Conservation (phyloP, 2,329 filamentous ascomycete species). For the Amphichorda felina region DNA sequence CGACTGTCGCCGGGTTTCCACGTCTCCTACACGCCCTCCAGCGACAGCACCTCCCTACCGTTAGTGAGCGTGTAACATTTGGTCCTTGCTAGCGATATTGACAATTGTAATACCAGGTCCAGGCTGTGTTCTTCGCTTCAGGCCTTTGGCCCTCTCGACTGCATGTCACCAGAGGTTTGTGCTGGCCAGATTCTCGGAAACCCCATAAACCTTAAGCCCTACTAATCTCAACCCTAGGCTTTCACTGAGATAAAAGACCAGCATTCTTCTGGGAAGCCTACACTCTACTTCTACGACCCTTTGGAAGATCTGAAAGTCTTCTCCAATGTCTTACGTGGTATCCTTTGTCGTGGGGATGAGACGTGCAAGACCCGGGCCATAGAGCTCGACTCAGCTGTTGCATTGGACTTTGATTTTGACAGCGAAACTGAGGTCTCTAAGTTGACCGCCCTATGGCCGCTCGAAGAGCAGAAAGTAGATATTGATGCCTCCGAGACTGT, state of each 20-base stretch:
- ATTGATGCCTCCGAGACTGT: conserved; percentile 24
- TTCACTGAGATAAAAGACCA: not conserved
- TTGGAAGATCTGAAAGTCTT: conserved; percentile 46
- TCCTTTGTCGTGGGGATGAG: conserved; percentile 36
- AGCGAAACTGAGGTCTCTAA: conserved; percentile 51
- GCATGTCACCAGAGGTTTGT: conserved; percentile 25
- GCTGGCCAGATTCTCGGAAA: no score
- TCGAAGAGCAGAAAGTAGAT: conserved; percentile 24
- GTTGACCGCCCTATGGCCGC: conserved; percentile 53
- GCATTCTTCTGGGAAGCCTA: conserved; percentile 35
- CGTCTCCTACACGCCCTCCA: conserved; percentile 40
- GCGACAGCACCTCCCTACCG: not conserved
- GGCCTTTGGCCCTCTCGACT: conserved; percentile 46
- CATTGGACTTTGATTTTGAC: conserved; percentile 70
- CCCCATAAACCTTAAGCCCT: no score
- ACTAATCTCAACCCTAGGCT: not conserved
- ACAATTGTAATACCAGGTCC: conserved; percentile 18
- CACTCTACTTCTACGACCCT: conserved; percentile 59
- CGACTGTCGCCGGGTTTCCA: conserved; percentile 72
- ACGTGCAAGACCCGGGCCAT: conserved; percentile 37
- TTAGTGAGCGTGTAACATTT: no score
- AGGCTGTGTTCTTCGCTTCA: conserved; percentile 47
- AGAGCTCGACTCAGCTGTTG: conserved; percentile 38
- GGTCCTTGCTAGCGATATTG: not conserved
- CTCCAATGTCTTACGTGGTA: conserved; percentile 35